These are phyloP conservation scores for Psidium guajava DNA, from an alignment of 345 rosid species.

Conservation along the genomic window DNA sequence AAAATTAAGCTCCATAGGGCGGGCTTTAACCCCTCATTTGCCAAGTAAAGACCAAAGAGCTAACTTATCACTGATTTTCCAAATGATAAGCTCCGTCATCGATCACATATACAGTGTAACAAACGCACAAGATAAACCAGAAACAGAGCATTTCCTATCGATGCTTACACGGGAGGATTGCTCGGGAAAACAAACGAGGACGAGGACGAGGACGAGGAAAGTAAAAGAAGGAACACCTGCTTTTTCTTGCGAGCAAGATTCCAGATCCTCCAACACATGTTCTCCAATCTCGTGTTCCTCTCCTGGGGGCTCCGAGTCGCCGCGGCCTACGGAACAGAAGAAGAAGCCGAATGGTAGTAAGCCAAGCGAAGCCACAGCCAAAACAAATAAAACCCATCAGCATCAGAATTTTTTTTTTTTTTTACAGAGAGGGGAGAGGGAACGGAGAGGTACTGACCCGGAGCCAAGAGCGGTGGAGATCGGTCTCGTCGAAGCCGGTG, in stretches of 20 bases:
- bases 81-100: not conserved
- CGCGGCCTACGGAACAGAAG: slow-evolving; percentile 39
- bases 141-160: slow-evolving; percentile 8
- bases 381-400: not conserved
- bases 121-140: not conserved
- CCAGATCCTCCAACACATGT: slow-evolving; percentile 99
- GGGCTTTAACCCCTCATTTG: not conserved
- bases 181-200: slow-evolving; percentile 2
- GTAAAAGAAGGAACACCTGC: slow-evolving; percentile 54
- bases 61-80: not conserved
- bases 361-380: not conserved
- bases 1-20: not conserved
- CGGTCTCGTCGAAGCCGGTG: slow-evolving; percentile 95
- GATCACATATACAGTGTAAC: not conserved
- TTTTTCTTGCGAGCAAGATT: slow-evolving; percentile 97
- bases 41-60: not conserved
- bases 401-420: slow-evolving; percentile 21
- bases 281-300: slow-evolving; percentile 97
- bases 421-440: slow-evolving; percentile 39
- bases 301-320: slow-evolving; percentile 97
- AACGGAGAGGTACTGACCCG: slow-evolving; percentile 52
- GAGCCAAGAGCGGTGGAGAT: slow-evolving; percentile 85
- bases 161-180: slow-evolving; percentile 78
- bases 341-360: not conserved
- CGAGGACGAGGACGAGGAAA: not conserved